Conservation (phyloP, 805 yeast genomes). For the Yamadazyma endophytica region DNA sequence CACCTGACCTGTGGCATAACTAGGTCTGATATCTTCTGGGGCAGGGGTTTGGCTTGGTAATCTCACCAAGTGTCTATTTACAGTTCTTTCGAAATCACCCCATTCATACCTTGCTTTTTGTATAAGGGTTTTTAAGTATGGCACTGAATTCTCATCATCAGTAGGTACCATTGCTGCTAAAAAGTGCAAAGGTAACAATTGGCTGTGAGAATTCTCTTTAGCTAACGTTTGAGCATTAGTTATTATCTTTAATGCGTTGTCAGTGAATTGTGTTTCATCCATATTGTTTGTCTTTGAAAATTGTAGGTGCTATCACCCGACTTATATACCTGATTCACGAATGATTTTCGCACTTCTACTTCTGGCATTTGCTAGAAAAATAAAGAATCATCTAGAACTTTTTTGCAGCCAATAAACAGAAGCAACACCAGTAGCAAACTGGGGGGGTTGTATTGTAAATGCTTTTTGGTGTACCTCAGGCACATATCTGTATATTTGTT, state of each 20-base stretch:
- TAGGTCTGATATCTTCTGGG: constrained; percentile 73
- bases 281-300: too few relatives aligned
- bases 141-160: constrained; percentile 42
- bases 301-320: too few relatives aligned
- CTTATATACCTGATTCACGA: too few relatives aligned
- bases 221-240: constrained; percentile 80
- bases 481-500: too few relatives aligned
- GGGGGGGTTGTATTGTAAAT: too few relatives aligned
- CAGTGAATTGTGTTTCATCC: constrained; percentile 83
- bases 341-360: too few relatives aligned
- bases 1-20: constrained; percentile 72
- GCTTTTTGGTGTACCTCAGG: too few relatives aligned
- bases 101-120: constrained; percentile 90
- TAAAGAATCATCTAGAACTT: too few relatives aligned
- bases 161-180: constrained; percentile 85
- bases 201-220: constrained; percentile 77
- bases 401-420: too few relatives aligned
- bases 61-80: constrained; percentile 77
- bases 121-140: constrained; percentile 72
- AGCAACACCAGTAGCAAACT: too few relatives aligned
- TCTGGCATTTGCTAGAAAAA: too few relatives aligned
- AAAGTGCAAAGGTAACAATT: constrained; percentile 82
- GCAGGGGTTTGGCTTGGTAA: constrained; percentile 88
- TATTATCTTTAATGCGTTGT: constrained; percentile 81
- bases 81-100: constrained; percentile 70